Evolutionary conservation across 2,329 filamentous ascomycete species (phyloP), one percentile per base, ranked within the genome.

Genomic region (Pseudogymnoascus sp.): DNA sequence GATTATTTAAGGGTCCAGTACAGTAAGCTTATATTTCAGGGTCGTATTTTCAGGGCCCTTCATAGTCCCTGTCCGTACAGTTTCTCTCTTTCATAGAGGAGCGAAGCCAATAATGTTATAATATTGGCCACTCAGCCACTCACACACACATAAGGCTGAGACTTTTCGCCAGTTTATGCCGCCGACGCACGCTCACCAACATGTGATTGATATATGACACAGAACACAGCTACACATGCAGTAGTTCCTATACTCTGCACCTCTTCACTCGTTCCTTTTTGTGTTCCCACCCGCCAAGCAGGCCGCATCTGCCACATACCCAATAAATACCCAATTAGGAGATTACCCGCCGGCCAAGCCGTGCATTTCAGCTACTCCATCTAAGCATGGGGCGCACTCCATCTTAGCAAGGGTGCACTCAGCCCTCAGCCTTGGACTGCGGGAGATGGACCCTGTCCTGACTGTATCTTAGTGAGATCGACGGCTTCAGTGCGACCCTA

Each of bases 401-500:
- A 19, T 56, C 26, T 3, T 6, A 16, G 10, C 46, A 56, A 19
- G 46, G 46, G 6, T 56, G 10, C 26, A 6, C 50, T 56, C 50
- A 56, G 50, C 50, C 26, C 26, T 56, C 46, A 56, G 46, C 26
- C n/a, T 19, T 56, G 46, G 26, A 4, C 7, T 14, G 26, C 46
- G 26, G 46, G 46, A 56, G 26, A 56, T 56, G 10, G 26, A 33
- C 46, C 46, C 26, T 33, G 46, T 8, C 24, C 43, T 56, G 50
- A 56, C 50, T 53, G 46, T 53, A 53, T 53, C 46, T 53, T 19
- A 31, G 8, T 56, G 50, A 33, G 50, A 56, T 56, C 50, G 28
- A 2, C 50, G 26, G 3, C 50, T 7, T n/a, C 4, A 33, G 28
- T 33, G 16, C 50, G 3, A 33, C 50, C 28, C 12, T 7, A 19